Base-by-base conservation (phyloP, 805 yeast genomes). In the Suhomyces sp. region DNA sequence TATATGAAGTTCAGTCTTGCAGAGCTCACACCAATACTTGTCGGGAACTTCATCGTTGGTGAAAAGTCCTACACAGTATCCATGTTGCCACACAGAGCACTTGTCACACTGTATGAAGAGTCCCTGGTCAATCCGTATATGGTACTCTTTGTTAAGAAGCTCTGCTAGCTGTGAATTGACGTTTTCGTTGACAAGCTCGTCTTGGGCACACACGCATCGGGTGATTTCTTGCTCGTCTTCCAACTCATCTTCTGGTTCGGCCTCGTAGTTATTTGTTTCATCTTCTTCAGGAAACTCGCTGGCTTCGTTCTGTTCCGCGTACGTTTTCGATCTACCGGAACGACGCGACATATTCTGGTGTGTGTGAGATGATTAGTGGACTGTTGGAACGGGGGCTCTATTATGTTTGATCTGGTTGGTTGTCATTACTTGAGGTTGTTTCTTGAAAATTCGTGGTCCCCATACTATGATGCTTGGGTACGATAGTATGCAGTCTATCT, bases 71-170 rank as follows among this genome's bases (percentile, higher is more conserved):
- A 91, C 96, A 67, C 98, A 91, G 62, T 72, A 87, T 2, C 97
- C 98, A 58, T 91, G 98, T 60, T 91, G 98, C 98, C 98, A 91
- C 6, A 83, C 96, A 13, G 86, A 79, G 64, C 98, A 91, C 43
- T 75, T 73, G 52, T 93, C 98, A 70, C 95, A 84, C 52, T 84
- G 93, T 46, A 84, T 84, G 53, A 76, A 84, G 33, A 83, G 68
- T 2, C 91, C 93, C 13, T 70, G 63, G 39, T 75, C 79, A 32
- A 60, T 52, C 35, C 61, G 61, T 36, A 68, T 62, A 31, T 46
- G 53, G 43, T 60, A 67, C 32, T 67, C 70, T 13, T 44, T 46
- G 23, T 28, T 35, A 19, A 68, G 50, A 21, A 65, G 40, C 2
- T 45, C 45, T 22, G 42, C 51, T 19, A 66, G 44, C 11, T 48